phyloP scores from a whole-genome alignment of 2,329 filamentous ascomycete genomes.

The Coniochaeta sp. region DNA sequence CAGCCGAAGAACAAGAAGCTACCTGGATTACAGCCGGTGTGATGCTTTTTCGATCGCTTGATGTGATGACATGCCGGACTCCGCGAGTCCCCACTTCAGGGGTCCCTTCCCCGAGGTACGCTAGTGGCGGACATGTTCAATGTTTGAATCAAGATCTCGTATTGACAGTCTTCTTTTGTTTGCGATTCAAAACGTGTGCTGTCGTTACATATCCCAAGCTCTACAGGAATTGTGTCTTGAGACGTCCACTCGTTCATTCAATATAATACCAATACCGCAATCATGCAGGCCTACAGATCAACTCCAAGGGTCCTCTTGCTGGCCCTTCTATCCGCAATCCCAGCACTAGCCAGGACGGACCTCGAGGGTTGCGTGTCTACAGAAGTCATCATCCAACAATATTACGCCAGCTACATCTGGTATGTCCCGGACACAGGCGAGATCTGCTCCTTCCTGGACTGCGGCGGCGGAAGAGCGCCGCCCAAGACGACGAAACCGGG shows the following conservation, averaged over 20 bases:
- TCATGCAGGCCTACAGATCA: not conserved
- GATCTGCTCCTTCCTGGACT: constrained; percentile 58
- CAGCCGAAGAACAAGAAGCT: no score
- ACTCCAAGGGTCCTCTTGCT: not conserved
- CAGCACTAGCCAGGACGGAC: constrained; percentile 33
- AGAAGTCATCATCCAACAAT: constrained; percentile 23
- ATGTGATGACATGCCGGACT: no score
- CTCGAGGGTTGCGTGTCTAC: constrained; percentile 36
- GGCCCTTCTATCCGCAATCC: not conserved
- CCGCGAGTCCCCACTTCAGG: no score
- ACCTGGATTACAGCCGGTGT: no score
- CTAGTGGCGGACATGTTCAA: not conserved
- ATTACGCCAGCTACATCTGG: constrained; percentile 44
- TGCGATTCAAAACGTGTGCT: not conserved
- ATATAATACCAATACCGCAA: not conserved
- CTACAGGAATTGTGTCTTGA: not conserved
- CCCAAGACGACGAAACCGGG: constrained; percentile 54
- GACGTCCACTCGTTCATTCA: not conserved
- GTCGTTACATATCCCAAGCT: not conserved
- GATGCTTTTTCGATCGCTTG: no score
- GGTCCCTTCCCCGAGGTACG: not conserved
- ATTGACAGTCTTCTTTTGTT: not conserved
- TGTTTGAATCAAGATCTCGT: not conserved
- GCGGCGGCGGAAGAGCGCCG: constrained; percentile 59
- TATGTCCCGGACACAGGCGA: constrained; percentile 58